Conservation (phyloP, 257 asterid genomes). For the Petrea volubilis region DNA sequence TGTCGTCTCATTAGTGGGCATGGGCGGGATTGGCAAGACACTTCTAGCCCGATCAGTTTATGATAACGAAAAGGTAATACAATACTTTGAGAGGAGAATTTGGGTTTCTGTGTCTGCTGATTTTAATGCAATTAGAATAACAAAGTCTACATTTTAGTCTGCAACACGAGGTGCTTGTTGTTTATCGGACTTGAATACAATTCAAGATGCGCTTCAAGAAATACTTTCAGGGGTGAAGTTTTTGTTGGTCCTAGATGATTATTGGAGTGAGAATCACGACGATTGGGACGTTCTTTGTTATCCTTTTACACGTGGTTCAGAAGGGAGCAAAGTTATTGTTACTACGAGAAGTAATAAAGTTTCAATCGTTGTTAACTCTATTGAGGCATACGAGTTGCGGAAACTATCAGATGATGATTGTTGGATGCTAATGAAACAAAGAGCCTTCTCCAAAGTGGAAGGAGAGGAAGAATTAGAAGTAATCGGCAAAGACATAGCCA, state of each 20-base stretch:
- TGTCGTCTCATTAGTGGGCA: conserved; percentile 22
- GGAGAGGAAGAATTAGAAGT: not conserved
- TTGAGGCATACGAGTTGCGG: not conserved
- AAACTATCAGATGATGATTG: not conserved
- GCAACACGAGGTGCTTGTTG: not conserved
- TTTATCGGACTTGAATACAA: not conserved
- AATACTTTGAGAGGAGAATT: not conserved
- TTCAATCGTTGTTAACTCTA: not conserved
- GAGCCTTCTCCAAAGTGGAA: not conserved
- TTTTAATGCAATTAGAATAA: conserved; percentile 10
- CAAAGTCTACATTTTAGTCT: too few species aligned
- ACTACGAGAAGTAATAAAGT: not conserved
- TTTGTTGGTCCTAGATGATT: conserved; percentile 7
- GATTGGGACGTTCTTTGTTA: not conserved
- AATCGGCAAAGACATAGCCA: conserved; percentile 19
- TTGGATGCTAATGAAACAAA: conserved; percentile 1
- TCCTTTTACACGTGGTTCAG: not conserved
- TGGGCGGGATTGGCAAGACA: conserved; percentile 28
- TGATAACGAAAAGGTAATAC: not conserved
- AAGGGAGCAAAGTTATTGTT: conserved; percentile 18
- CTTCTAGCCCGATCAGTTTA: conserved; percentile 14
- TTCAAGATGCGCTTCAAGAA: not conserved
- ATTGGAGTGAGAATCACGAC: conserved; percentile 10
- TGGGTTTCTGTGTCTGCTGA: conserved; percentile 22
- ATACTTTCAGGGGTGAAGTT: not conserved